Percentiles rank a stretch among this genome's conserved stretches.
phyloP scores from a whole-genome alignment of 2,329 filamentous ascomycete species.

The Talaromyces atroroseus region DNA sequence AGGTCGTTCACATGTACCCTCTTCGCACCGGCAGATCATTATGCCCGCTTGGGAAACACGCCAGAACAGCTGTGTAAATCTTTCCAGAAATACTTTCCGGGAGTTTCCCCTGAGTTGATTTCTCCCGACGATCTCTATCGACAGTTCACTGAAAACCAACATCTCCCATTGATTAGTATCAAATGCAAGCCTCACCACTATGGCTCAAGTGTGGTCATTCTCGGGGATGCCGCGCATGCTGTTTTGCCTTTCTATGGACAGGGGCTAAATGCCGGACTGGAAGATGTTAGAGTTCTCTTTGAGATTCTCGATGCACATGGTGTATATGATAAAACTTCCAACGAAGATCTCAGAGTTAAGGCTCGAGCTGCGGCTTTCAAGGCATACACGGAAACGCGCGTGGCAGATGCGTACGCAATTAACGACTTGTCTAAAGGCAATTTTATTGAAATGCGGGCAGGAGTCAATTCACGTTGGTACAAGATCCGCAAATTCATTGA shows the following conservation, averaged over 20 bases:
- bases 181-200: conserved; percentile 89
- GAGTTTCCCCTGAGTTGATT: conserved; percentile 60
- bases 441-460: conserved; percentile 87
- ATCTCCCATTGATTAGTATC: conserved; percentile 86
- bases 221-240: conserved; percentile 92
- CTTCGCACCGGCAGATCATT: conserved; percentile 71
- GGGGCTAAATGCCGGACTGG: conserved; percentile 93
- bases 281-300: conserved; percentile 88
- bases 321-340: conserved; percentile 31
- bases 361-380: conserved; percentile 51
- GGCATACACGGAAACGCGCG: conserved; percentile 69
- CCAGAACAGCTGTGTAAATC: conserved; percentile 70
- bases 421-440: conserved; percentile 88
- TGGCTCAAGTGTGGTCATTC: conserved; percentile 67
- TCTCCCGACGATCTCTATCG: conserved; percentile 60
- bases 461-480: conserved; percentile 73
- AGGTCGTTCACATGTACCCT: conserved; percentile 93
- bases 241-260: conserved; percentile 99
- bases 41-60: conserved; percentile 60
- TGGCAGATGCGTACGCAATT: conserved; percentile 78
- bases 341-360: conserved; percentile 38
- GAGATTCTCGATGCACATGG: conserved; percentile 67
- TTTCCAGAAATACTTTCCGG: conserved; percentile 81
- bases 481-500: conserved; percentile 78
- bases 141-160: conserved; percentile 77